phyloP scores from a whole-genome alignment of 2,329 filamentous ascomycete species.

The Akanthomyces uredinophilus region DNA sequence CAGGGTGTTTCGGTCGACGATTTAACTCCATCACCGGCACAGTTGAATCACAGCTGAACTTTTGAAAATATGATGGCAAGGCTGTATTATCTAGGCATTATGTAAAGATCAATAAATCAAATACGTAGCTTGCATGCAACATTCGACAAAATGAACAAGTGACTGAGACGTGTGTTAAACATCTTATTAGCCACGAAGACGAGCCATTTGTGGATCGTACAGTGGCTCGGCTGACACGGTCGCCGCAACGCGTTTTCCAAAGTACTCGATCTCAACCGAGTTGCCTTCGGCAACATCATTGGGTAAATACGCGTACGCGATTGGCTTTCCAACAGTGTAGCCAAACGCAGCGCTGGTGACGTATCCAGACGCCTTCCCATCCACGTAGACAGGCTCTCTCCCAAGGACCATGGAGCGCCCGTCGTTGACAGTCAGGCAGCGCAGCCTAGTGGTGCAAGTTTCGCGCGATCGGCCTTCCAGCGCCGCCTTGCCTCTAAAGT shows the following conservation, averaged over 20 bases:
- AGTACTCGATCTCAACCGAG: constrained; percentile 56
- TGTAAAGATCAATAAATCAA: too few relatives aligned
- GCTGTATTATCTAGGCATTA: too few relatives aligned
- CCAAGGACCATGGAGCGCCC: constrained; percentile 52
- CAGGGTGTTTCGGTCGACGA: too few relatives aligned
- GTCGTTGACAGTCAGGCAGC: constrained; percentile 52
- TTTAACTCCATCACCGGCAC: too few relatives aligned
- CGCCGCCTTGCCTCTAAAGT: constrained; percentile 48
- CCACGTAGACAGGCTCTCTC: constrained; percentile 55
- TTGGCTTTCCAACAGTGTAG: constrained; percentile 52
- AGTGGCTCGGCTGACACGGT: constrained; percentile 48
- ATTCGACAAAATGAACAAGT: not conserved
- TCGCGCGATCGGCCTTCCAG: constrained; percentile 37
- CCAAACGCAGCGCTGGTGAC: constrained; percentile 58
- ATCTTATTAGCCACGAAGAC: constrained; percentile 13
- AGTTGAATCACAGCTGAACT: too few relatives aligned
- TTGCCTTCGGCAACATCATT: constrained; percentile 40
- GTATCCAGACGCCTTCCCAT: constrained; percentile 47
- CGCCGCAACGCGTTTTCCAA: constrained; percentile 48
- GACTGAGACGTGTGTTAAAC: not conserved
- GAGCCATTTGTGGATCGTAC: constrained; percentile 23
- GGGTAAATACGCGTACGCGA: constrained; percentile 56
- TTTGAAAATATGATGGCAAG: too few relatives aligned
- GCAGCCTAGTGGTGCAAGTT: constrained; percentile 30
- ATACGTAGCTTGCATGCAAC: too few relatives aligned